phyloP scores from a whole-genome alignment of 73 alveolate species.

The Tetrahymena thermophila region DNA sequence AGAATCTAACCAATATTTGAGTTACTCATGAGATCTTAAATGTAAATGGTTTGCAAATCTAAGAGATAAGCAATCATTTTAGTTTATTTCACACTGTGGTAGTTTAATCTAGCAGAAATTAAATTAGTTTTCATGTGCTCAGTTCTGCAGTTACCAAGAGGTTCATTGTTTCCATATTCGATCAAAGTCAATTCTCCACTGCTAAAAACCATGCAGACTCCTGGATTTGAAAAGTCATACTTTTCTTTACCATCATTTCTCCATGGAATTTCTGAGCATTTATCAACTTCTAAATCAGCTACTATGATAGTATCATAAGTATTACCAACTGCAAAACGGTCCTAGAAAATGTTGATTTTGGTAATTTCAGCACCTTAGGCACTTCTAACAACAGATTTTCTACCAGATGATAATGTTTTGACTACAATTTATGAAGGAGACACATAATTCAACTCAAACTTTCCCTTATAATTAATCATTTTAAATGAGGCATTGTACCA shows the following conservation, averaged over 20 bases:
- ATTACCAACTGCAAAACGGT: slow-evolving; percentile 91
- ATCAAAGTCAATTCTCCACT: slow-evolving; percentile 98
- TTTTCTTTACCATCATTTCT: slow-evolving; percentile 94
- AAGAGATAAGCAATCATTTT: slow-evolving; percentile 97
- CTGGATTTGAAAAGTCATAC: slow-evolving; percentile 94
- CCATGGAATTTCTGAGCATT: slow-evolving; percentile 89
- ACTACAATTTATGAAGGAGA: slow-evolving; percentile 95
- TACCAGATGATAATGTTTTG: slow-evolving; percentile 25
- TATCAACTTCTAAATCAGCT: slow-evolving; percentile 96
- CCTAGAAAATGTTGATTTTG: slow-evolving; percentile 96
- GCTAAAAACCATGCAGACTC: slow-evolving; percentile 98
- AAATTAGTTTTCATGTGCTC: slow-evolving; percentile 97
- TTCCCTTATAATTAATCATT: slow-evolving; percentile 92
- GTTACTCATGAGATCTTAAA: slow-evolving; percentile 89
- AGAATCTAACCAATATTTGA: slow-evolving; percentile 91
- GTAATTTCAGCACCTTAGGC: slow-evolving; percentile 92
- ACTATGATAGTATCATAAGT: slow-evolving; percentile 93
- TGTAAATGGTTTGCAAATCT: slow-evolving; percentile 96
- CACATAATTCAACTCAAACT: slow-evolving; percentile 96
- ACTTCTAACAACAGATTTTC: slow-evolving; percentile 58
- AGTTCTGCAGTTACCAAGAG: slow-evolving; percentile 96
- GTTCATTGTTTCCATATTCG: slow-evolving; percentile 98
- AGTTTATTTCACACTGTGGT: slow-evolving; percentile 63
- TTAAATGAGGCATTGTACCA: slow-evolving; percentile 94
- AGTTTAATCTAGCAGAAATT: slow-evolving; percentile 95